These are phyloP conservation scores for Gomphus sp. DNA, from an alignment of 1,284 basidiomycete species.

Conservation along the genomic window DNA sequence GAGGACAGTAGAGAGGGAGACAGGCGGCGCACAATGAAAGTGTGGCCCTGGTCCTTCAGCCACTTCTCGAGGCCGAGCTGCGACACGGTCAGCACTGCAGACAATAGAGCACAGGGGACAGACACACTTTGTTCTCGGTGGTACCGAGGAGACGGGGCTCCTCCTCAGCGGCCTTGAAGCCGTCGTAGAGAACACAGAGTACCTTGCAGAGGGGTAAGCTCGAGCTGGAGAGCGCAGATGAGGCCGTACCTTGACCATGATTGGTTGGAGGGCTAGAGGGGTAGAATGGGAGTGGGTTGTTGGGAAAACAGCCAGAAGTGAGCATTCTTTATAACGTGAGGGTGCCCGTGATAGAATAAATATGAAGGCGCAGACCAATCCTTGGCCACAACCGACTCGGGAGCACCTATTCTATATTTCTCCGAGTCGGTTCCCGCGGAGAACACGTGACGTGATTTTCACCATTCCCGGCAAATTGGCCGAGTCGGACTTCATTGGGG, in stretches of 20 bases:
- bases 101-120: not conserved
- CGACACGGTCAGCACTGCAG: not conserved
- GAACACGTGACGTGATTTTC: not conserved
- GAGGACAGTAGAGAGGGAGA: not conserved
- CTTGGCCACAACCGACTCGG: constrained; percentile 8
- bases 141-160: constrained; percentile 86
- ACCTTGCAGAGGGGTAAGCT: too few species aligned
- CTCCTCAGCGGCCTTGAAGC: constrained; percentile 62
- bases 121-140: constrained; percentile 71
- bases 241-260: constrained; percentile 4
- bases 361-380: too few species aligned
- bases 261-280: not conserved
- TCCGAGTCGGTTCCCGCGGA: too few species aligned
- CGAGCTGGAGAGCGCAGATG: constrained; percentile 23
- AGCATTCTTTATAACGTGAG: too few species aligned
- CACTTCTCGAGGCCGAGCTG: constrained; percentile 69
- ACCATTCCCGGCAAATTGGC: not conserved
- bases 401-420: too few species aligned
- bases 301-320: too few species aligned
- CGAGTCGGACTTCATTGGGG: constrained; percentile 3
- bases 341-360: too few species aligned
- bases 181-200: constrained; percentile 75
- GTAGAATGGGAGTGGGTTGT: not conserved
- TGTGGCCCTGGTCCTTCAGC: constrained; percentile 71
- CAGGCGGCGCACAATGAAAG: constrained; percentile 46